Conservation (phyloP, 2,329 filamentous ascomycete genomes). For the Alternaria ethzedia region DNA sequence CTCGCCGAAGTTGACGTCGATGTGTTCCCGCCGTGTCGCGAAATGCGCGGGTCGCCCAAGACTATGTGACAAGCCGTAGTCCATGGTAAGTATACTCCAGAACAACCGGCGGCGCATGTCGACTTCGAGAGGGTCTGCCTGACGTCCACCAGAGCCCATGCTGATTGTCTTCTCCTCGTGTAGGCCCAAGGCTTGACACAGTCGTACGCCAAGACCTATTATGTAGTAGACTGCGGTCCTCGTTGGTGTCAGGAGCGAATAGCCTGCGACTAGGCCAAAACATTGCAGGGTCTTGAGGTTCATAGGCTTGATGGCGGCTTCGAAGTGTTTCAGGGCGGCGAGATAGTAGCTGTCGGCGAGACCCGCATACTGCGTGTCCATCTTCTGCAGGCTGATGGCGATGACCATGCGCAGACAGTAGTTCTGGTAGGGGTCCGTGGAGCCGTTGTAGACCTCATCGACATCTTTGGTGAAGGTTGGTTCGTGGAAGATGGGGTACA, state of each 20-base stretch:
- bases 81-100: constrained; percentile 89
- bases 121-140: constrained; percentile 74
- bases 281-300: constrained; percentile 91
- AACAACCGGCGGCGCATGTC: constrained; percentile 89
- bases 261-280: constrained; percentile 83
- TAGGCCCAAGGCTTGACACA: constrained; percentile 87
- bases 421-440: constrained; percentile 79
- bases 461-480: constrained; percentile 76
- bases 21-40: constrained; percentile 78
- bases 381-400: constrained; percentile 91
- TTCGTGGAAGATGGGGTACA: constrained; percentile 88
- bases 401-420: constrained; percentile 91
- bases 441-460: constrained; percentile 79
- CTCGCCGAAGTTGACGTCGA: constrained; percentile 86
- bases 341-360: constrained; percentile 95
- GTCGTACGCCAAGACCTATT: constrained; percentile 82
- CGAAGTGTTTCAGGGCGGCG: constrained; percentile 82
- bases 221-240: constrained; percentile 93
- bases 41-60: constrained; percentile 88
- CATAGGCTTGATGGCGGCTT: constrained; percentile 84
- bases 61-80: constrained; percentile 84
- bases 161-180: constrained; percentile 88
- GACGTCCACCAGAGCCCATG: constrained; percentile 64
- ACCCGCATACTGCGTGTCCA: constrained; percentile 88
- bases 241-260: constrained; percentile 90